Conservation (phyloP, 352 stramenopile species). For the Phytophthora tubulina region DNA sequence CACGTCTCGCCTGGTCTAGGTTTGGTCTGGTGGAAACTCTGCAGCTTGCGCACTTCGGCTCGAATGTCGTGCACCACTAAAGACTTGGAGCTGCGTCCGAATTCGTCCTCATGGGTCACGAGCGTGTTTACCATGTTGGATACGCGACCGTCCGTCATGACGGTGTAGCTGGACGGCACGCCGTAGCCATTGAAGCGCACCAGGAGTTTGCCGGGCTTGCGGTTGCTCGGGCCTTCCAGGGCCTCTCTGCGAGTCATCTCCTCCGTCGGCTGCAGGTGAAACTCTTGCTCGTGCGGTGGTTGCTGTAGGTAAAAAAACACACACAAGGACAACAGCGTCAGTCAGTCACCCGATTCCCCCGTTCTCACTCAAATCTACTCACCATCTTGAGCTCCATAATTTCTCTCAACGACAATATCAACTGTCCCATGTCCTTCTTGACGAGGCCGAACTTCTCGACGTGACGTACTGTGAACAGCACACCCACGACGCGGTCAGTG, state of each 20-base stretch:
- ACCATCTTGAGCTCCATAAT: slow-evolving; percentile 84
- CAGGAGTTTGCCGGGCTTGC: slow-evolving; percentile 74
- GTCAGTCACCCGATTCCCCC: slow-evolving; percentile 20
- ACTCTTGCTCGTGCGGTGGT: slow-evolving; percentile 64
- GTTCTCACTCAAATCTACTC: slow-evolving; percentile 1
- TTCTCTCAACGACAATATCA: slow-evolving; percentile 70
- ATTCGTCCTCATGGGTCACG: slow-evolving; percentile 81
- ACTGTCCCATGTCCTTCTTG: slow-evolving; percentile 78
- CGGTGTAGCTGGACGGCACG: slow-evolving; percentile 66
- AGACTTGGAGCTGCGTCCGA: slow-evolving; percentile 52
- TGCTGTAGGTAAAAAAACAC: slow-evolving; percentile 44
- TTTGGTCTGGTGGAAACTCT: slow-evolving; percentile 74
- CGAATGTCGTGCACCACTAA: slow-evolving; percentile 65
- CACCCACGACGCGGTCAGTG: slow-evolving; percentile 69
- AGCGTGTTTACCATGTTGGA: slow-evolving; percentile 57
- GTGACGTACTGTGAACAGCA: slow-evolving; percentile 75
- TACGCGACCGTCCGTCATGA: slow-evolving; percentile 57
- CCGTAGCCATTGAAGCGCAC: slow-evolving; percentile 80
- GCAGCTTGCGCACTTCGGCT: slow-evolving; percentile 67
- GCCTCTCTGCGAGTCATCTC: slow-evolving; percentile 64
- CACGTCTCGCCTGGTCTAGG: slow-evolving; percentile 68
- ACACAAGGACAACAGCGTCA: slow-evolving; percentile 2
- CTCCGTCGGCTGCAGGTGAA: slow-evolving; percentile 67
- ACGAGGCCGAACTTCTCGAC: slow-evolving; percentile 79
- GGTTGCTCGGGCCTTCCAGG: slow-evolving; percentile 62